phyloP scores from a whole-genome alignment of 768 basidiomycete genomes.

The Pleurotus tuber-regium region DNA sequence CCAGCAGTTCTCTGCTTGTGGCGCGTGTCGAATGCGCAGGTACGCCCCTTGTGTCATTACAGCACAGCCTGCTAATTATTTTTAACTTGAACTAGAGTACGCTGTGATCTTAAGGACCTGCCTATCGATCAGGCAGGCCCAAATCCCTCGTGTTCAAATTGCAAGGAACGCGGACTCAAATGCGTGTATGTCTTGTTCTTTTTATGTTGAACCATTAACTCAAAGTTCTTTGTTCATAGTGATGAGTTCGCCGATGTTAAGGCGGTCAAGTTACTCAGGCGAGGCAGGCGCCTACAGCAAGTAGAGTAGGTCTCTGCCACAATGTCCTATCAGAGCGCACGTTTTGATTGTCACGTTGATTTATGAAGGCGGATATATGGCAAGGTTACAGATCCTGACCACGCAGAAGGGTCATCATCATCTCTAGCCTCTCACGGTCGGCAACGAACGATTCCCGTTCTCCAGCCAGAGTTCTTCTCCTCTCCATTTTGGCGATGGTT shows the following conservation, averaged over 20 bases:
- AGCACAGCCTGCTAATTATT: slow-evolving; percentile 8
- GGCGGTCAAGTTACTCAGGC: slow-evolving; percentile 80
- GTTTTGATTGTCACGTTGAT: slow-evolving; percentile 10
- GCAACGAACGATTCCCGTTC: slow-evolving; percentile 62
- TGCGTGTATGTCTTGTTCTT: slow-evolving; percentile 74
- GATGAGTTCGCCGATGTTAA: slow-evolving; percentile 93
- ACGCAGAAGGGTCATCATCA: slow-evolving; percentile 23
- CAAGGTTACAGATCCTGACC: slow-evolving; percentile 51
- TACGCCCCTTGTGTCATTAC: slow-evolving; percentile 26
- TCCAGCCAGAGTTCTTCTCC: slow-evolving; percentile 76
- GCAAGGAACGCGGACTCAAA: slow-evolving; percentile 83
- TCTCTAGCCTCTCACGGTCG: slow-evolving; percentile 36
- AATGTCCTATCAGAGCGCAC: neutral
- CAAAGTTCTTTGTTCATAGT: slow-evolving; percentile 36
- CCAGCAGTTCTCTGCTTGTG: slow-evolving; percentile 91
- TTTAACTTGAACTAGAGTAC: slow-evolving; percentile 54
- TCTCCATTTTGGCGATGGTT: slow-evolving; percentile 87
- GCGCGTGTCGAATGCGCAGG: slow-evolving; percentile 90
- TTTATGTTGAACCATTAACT: neutral
- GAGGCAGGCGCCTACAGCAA: slow-evolving; percentile 78
- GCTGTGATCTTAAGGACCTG: slow-evolving; percentile 90
- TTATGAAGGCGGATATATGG: slow-evolving; percentile 70
- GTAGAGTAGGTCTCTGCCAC: slow-evolving; percentile 60
- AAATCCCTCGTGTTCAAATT: slow-evolving; percentile 77
- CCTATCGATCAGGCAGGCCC: slow-evolving; percentile 46